Base-by-base conservation (phyloP, 2,329 filamentous ascomycete species). In the Fusarium sp. region DNA sequence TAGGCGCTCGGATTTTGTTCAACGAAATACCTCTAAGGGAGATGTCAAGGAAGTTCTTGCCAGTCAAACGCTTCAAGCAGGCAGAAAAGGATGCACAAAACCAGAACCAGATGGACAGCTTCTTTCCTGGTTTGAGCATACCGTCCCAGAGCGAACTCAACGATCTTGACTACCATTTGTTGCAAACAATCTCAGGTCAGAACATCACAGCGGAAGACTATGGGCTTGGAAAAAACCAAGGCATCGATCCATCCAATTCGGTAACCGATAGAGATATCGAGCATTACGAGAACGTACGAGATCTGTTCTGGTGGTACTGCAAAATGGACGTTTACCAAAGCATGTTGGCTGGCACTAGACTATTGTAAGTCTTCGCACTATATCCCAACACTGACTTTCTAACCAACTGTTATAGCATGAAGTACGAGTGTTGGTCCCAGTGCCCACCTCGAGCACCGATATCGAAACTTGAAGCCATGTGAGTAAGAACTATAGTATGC, bases 251-350 rank as follows among this genome's bases (percentile, higher is more conserved):
- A n/a, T 60, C 71, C 4, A 61, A 56, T 12, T 65, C 66, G 7
- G 67, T 75, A 9, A 87, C 86, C 2, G 82, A 86, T 37, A 85
- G 82, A 66, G 94, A 98, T 65, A 86, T 97, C 49, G 90, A 93
- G 67, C 90, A 88, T 42, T 97, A 92, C 75, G 92, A 96, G 75
- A 91, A 92, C 18, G 85, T 96, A 41, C 89, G 92, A 69, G 96
- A 98, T 80, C 81, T 98, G 7, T 97, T 92, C 77, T 99, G 95
- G 94, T 98, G 94, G 92, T 98, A 94, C 78, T 91, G 88, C 74
- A 97, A 97, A 79, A 96, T 98, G 84, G 96, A 98, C 78, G 89
- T 92, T 11, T 97, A 95, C 73, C 95, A 98, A 78, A 94, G 93
- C 77, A 88, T 98, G 65, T 83, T 98, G 25, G 96, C 94, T 71